A percentile compares a stretch with the other conserved stretches of the same genome.
These are phyloP conservation scores for Aspergillus ochraceoroseus DNA, from an alignment of 2,329 filamentous ascomycete genomes.

Conservation along the genomic window DNA sequence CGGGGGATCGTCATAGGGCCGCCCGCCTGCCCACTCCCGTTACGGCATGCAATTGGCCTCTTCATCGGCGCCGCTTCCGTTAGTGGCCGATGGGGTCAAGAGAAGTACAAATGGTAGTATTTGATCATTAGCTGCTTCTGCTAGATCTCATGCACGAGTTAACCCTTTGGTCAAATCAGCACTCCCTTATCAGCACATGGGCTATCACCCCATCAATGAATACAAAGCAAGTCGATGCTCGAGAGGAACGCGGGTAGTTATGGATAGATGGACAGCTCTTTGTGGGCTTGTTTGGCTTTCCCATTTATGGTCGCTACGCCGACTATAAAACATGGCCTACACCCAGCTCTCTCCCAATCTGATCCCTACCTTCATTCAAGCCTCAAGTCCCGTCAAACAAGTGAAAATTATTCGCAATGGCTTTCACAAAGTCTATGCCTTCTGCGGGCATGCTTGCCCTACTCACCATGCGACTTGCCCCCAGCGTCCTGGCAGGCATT, in stretches of 20 bases:
- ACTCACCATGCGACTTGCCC: constrained; percentile 19
- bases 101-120: constrained; percentile 8
- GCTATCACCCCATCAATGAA: constrained; percentile 15
- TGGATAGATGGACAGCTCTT: not conserved
- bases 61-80: not conserved
- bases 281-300: constrained; percentile 3
- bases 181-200: constrained; percentile 28
- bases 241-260: constrained; percentile 2
- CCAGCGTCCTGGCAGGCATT: constrained; percentile 24
- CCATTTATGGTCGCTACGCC: constrained; percentile 1
- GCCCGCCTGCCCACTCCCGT: constrained; percentile 3
- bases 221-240: constrained; percentile 7
- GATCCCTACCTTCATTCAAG: not conserved
- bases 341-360: not conserved
- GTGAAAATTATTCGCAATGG: constrained; percentile 17
- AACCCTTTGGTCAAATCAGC: constrained; percentile 28
- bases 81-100: constrained; percentile 8
- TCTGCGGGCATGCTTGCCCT: constrained; percentile 26
- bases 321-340: constrained; percentile 8
- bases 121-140: constrained; percentile 12
- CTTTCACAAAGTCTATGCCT: constrained; percentile 14
- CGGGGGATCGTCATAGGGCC: constrained; percentile 11
- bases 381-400: not conserved
- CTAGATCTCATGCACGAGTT: constrained; percentile 10
- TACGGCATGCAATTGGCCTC: constrained; percentile 15